Percentiles rank a stretch among this genome's conserved stretches.
phyloP scores from a whole-genome alignment of 139 green algal genomes.

The Tetradesmus lagerheimii region DNA sequence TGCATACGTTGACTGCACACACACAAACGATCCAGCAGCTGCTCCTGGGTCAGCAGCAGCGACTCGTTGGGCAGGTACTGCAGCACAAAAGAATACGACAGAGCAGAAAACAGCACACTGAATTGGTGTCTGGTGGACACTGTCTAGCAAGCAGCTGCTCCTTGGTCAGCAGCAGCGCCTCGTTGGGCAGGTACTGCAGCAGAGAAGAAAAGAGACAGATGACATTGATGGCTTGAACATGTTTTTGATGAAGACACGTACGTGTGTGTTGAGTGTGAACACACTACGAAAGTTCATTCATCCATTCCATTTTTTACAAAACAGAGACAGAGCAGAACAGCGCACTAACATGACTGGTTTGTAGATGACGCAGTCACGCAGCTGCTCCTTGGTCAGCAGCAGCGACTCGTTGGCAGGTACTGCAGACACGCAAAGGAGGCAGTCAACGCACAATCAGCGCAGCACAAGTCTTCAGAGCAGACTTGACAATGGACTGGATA shows the following conservation, averaged over 20 bases:
- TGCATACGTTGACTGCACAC: too few relatives aligned
- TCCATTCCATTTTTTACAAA: too few relatives aligned
- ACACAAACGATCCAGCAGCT: conserved; percentile 83
- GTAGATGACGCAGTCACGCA: conserved; percentile 73
- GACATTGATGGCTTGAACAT: too few relatives aligned
- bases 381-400: conserved; percentile 89
- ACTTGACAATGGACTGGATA: too few relatives aligned
- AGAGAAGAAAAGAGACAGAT: background rate
- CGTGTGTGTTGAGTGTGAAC: too few relatives aligned
- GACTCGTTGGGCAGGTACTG: conserved; percentile 99
- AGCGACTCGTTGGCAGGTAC: conserved; percentile 96
- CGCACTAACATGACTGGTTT: background rate
- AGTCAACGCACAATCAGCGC: too few relatives aligned
- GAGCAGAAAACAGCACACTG: background rate
- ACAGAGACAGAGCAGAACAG: background rate
- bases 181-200: conserved; percentile 95
- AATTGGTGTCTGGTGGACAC: background rate
- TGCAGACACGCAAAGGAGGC: too few relatives aligned
- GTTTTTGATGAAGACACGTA: too few relatives aligned
- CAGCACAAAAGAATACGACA: background rate
- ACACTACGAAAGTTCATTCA: too few relatives aligned
- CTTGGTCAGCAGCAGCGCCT: conserved; percentile 87
- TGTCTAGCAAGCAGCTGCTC: conserved; percentile 89
- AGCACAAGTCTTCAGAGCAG: too few relatives aligned
- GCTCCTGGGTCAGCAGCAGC: conserved; percentile 94